A percentile compares a stretch with the other conserved stretches of the same genome.
Conservation (phyloP, 768 basidiomycete genomes). For the Hygrocybe coccinea region DNA sequence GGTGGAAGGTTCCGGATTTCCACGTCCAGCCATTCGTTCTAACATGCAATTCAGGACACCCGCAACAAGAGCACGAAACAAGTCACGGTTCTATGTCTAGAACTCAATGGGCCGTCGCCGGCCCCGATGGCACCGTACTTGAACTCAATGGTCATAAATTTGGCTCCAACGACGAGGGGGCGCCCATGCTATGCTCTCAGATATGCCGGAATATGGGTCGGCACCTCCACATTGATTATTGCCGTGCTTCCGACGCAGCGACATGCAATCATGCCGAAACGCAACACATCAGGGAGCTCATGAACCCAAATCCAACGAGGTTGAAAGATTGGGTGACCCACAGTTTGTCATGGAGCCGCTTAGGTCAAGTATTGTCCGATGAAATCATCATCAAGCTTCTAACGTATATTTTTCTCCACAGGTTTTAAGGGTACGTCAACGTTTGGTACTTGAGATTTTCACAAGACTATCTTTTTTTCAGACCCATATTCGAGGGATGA, state of each 20-base stretch:
- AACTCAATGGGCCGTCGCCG: conserved; percentile 54
- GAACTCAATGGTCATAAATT: conserved; percentile 56
- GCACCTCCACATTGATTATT: conserved; percentile 55
- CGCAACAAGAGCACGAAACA: conserved; percentile 59
- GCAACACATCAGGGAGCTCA: conserved; percentile 40
- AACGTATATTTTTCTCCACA: conserved; percentile 16
- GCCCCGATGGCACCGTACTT: conserved; percentile 42
- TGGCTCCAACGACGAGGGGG: conserved; percentile 50
- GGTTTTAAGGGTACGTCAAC: conserved; percentile 47
- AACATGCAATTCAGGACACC: conserved; percentile 39
- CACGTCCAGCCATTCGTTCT: not conserved
- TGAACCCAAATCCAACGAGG: conserved; percentile 43
- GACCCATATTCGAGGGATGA: conserved; percentile 62
- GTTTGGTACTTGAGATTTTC: not conserved
- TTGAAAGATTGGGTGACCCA: conserved; percentile 55
- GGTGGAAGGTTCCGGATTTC: conserved; percentile 30
- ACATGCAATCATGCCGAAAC: conserved; percentile 41
- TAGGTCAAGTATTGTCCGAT: conserved; percentile 32
- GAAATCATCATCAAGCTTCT: not conserved
- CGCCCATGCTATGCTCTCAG: conserved; percentile 60
- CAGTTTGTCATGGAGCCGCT: conserved; percentile 50
- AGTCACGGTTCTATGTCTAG: conserved; percentile 60
- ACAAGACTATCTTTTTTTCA: conserved; percentile 12
- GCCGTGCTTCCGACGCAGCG: conserved; percentile 35
- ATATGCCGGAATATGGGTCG: conserved; percentile 52